Evolutionary conservation across 148 eudicot species (phyloP).

Genomic region (Gaultheria prostrata): DNA sequence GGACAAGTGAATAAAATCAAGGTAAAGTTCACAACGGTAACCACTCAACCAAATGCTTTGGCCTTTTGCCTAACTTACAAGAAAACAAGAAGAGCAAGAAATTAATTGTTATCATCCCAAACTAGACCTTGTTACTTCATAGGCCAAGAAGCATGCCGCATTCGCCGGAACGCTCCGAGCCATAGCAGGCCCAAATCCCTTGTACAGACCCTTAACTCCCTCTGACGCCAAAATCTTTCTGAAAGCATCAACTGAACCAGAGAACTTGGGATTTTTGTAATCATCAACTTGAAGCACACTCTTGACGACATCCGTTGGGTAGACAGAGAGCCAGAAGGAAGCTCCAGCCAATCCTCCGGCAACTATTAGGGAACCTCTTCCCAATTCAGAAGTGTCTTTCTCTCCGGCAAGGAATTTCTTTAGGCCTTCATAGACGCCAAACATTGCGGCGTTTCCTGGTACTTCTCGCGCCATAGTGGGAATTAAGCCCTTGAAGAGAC

Average conservation of each 20-base stretch:
- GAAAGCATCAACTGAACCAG: constrained; percentile 73
- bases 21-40: neutral
- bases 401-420: constrained; percentile 77
- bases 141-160: constrained; percentile 97
- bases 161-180: constrained; percentile 90
- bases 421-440: constrained; percentile 81
- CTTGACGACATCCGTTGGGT: constrained; percentile 91
- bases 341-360: constrained; percentile 97
- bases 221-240: constrained; percentile 65
- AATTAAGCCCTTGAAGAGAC: constrained; percentile 81
- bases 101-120: constrained; percentile 47
- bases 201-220: constrained; percentile 83
- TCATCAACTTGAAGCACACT: constrained; percentile 87
- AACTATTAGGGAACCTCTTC: constrained; percentile 62
- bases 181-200: constrained; percentile 98
- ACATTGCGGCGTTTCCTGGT: constrained; percentile 91
- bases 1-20: neutral
- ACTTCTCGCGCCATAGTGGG: constrained; percentile 95
- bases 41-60: neutral
- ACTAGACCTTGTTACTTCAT: constrained; percentile 86
- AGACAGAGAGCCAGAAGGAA: constrained; percentile 66
- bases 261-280: constrained; percentile 69
- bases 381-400: constrained; percentile 68
- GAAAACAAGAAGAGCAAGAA: neutral
- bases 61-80: constrained; percentile 5